Evolutionary conservation across 768 basidiomycete genomes (phyloP), one percentile per base, ranked within the genome.

Genomic region (Tulasnella sp.): DNA sequence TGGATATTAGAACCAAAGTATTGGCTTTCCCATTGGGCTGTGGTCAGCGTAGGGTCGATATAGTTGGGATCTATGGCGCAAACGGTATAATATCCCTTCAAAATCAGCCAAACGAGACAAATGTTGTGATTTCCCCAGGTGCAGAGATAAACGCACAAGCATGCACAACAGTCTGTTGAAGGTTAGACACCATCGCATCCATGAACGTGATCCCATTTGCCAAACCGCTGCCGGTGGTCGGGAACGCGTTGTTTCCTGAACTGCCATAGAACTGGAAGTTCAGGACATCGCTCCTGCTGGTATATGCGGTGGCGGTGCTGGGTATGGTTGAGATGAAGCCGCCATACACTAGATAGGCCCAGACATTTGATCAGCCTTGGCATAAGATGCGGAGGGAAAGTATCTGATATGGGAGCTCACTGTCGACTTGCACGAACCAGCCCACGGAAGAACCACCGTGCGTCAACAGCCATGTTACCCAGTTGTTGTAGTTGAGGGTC

Each of bases 181-280:
- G 43, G 34, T 59, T 53, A n/a, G 38, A 27, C n/a, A 59, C 54
- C 71, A 65, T 65, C 70, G 73, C 73, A 57, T 78, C 71, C 2
- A 80, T 64, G 63, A 80, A 76, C 0, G 68, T 65, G 51, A 78
- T 74, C 0, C 77, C 79, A 17, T 34, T 68, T 66, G 3, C 62
- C 7, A 38, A 15, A 7, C 52, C 2, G 78, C 78, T 65, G 71
- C 80, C 0, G 76, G 77, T 2, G 76, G 74, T 0, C 62, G 58
- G 17, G 31, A 27, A 50, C 65, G 70, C 38, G 21, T 45, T 41
- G 7, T 42, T 55, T 17, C n/a, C 30, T 3, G 75, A 71, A 0
- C 75, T 76, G 0, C 75, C 76, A 62, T 81, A 79, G 54, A 80
- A 67, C 64, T 80, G 78, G 53, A 80, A 71, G 2, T 72, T 74